Percentiles rank a stretch among this genome's conserved stretches.
Evolutionary conservation across 176 grass and related monocot species (phyloP).

Genomic region (Sorghum bicolor): Sorghum_bicolor_NCBIv3 NC_012872.2:19258001-19258500

Average conservation of each 20-base stretch:
- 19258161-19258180: neutral
- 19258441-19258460: neutral
- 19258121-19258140: neutral
- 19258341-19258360: accelerated
- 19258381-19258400: neutral
- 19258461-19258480: neutral
- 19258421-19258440: neutral
- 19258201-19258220: neutral
- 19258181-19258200: neutral
- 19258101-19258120: neutral
- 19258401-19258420: neutral
- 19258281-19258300: neutral
- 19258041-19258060: neutral
- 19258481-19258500: neutral
- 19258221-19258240: neutral
- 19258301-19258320: neutral
- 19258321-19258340: neutral
- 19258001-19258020: neutral
- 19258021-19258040: accelerated
- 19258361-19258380: slow-evolving; percentile 24
- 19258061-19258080: neutral
- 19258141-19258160: neutral
- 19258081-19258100: neutral
- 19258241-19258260: neutral
- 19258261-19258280: neutral